Evolutionary conservation across 306 rosid genomes (phyloP).

Genomic region (Cercis canadensis): DNA sequence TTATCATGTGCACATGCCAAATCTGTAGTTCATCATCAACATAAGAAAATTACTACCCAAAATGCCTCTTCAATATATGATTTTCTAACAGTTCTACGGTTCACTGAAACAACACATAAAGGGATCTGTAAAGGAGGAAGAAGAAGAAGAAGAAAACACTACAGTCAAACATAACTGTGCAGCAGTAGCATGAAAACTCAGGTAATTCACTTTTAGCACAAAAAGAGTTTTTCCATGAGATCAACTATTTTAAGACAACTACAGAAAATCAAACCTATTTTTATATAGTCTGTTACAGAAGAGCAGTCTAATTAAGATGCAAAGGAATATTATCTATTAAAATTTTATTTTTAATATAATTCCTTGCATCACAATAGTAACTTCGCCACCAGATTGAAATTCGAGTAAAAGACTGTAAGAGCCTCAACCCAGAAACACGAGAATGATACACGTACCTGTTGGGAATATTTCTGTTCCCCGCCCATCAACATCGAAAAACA

Average conservation of each 20-base stretch:
- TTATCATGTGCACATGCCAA: no score
- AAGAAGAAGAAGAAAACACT: no score
- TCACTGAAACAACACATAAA: no score
- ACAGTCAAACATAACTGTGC: neutral
- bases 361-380: no score
- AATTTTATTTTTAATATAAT: no score
- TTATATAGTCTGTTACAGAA: neutral
- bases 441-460: constrained; percentile 55
- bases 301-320: neutral
- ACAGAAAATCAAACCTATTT: neutral
- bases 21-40: no score
- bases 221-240: neutral
- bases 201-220: neutral
- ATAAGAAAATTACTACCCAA: no score
- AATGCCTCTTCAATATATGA: no score
- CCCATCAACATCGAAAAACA: constrained; percentile 83
- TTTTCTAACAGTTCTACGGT: no score
- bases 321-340: neutral
- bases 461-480: constrained; percentile 83
- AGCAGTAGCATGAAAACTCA: neutral
- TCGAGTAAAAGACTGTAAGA: neutral
- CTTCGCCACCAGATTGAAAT: neutral
- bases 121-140: no score
- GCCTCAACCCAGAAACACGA: neutral
- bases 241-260: neutral